Conservation (phyloP, 169 alveolate species). For the Neospora caninum region DNA sequence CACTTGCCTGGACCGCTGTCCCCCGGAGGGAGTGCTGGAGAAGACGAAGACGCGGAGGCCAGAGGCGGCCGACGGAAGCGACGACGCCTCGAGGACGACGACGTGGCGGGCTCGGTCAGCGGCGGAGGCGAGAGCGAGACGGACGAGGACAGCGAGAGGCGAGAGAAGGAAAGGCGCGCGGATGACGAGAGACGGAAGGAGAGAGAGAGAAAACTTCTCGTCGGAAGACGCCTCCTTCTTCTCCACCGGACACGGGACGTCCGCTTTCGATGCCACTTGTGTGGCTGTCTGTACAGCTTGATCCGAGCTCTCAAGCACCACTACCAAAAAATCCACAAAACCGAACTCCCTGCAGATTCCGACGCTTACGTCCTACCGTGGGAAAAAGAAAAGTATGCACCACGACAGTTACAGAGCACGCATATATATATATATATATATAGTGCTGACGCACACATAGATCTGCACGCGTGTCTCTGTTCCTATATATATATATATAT, state of each 20-base stretch:
- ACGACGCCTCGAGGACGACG: not conserved
- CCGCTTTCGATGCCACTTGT: constrained; percentile 62
- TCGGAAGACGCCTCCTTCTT: constrained; percentile 42
- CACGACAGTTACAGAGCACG: not conserved
- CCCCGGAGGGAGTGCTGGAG: constrained; percentile 24
- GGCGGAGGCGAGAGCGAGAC: not conserved
- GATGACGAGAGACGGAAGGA: not conserved
- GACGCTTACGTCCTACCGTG: constrained; percentile 50
- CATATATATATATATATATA: not conserved
- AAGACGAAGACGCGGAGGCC: not conserved
- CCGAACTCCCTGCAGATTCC: constrained; percentile 54
- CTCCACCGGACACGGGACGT: constrained; percentile 64
- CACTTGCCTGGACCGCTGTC: constrained; percentile 7
- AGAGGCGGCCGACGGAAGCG: not conserved
- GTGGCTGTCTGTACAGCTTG: constrained; percentile 59
- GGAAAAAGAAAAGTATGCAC: constrained; percentile 50
- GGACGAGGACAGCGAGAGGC: not conserved
- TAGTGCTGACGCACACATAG: not conserved
- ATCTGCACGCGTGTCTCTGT: not conserved
- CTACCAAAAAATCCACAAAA: constrained; percentile 44
- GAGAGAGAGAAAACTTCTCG: not conserved
- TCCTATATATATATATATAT: not conserved
- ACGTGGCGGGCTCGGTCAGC: not conserved
- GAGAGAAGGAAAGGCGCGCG: not conserved
- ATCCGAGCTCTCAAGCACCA: constrained; percentile 36